A percentile compares a stretch with the other conserved stretches of the same genome.
These are phyloP conservation scores for Pseudogymnoascus sp. DNA, from an alignment of 2,329 filamentous ascomycete genomes.

Conservation along the genomic window DNA sequence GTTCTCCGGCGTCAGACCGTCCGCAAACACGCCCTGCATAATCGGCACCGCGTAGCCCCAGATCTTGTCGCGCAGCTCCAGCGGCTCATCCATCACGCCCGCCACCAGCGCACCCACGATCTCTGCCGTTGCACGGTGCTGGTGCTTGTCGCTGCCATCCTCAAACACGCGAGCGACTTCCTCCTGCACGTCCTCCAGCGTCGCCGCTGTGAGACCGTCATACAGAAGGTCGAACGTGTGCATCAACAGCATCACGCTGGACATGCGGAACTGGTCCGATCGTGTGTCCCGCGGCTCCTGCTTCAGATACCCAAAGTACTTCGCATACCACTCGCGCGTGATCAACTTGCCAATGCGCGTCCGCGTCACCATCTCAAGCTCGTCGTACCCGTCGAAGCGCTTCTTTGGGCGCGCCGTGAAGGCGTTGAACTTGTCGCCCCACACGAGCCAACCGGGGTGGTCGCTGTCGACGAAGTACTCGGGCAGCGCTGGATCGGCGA, in stretches of 20 bases:
- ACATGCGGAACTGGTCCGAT: constrained; percentile 82
- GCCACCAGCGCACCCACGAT: constrained; percentile 81
- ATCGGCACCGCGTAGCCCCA: constrained; percentile 91
- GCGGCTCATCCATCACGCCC: constrained; percentile 69
- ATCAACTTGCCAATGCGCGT: constrained; percentile 73
- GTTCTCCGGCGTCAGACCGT: constrained; percentile 90
- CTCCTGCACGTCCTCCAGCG: constrained; percentile 80
- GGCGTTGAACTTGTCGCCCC: constrained; percentile 79
- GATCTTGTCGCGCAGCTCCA: constrained; percentile 63
- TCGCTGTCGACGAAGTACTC: constrained; percentile 89
- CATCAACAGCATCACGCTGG: constrained; percentile 76
- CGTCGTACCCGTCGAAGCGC: constrained; percentile 67
- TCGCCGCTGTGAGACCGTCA: constrained; percentile 66
- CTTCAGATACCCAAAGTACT: constrained; percentile 88
- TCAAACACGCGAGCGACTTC: constrained; percentile 71
- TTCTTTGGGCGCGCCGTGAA: constrained; percentile 60
- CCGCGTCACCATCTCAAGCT: constrained; percentile 65
- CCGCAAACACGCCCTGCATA: constrained; percentile 76
- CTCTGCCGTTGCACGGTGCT: constrained; percentile 90
- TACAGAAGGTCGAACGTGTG: constrained; percentile 88
- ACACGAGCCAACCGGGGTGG: constrained; percentile 92
- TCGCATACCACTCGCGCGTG: constrained; percentile 76
- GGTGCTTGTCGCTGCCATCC: constrained; percentile 93
- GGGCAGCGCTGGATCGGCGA: constrained; percentile 62
- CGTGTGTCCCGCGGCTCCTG: constrained; percentile 82